Base-by-base conservation (phyloP, 495 filamentous ascomycete species). In the Penicillium turbatum region DNA sequence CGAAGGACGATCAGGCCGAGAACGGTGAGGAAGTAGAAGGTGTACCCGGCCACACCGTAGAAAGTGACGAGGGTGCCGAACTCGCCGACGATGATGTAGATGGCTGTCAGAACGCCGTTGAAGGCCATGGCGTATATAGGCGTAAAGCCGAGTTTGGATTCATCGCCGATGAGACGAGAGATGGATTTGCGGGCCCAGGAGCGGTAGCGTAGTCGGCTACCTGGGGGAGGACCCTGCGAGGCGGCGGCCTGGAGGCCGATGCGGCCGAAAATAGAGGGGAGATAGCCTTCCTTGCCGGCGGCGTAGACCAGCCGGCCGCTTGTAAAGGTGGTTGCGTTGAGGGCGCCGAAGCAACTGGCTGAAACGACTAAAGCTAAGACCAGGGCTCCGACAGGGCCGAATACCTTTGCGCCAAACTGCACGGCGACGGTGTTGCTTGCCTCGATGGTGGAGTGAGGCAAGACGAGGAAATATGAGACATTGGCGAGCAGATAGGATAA, bases 281-380 rank as follows among this genome's bases (percentile, higher is more conserved):
- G 81, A 62, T 95, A 97, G 44, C 93, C 92, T 73, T 97, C 93
- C 62, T 95, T 95, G 11, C 90, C 92, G 16, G 93, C 93, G 17
- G 84, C 89, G 71, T 98, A 97, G 62, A 97, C 86, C 15, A 98
- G 82, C 6, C 93, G 88, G 55, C 90, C 88, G 56, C 82, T 87
- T 43, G 93, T 98, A 69, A 98, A 97, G 36, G 90, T 88, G n/a
- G 88, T 86, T 45, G 90, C 90, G 70, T 98, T 98, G 15, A 97
- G 79, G 2, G 92, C 89, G 53, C 93, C 93, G 60, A 97, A 86
- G 65, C 90, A 97, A 55, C 85, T 90, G 38, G 86, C 88, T 48
- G 83, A 85, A 29, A 98, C 93, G 48, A 93, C 85, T 26, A 98
- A 82, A 6, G 93, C 95, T 52, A 98, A 82, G 48, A 96, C 69